A percentile compares a stretch with the other conserved stretches of the same genome.
Conservation (phyloP, 1,284 basidiomycete genomes). For the Lentinula novae-zelandiae region DNA sequence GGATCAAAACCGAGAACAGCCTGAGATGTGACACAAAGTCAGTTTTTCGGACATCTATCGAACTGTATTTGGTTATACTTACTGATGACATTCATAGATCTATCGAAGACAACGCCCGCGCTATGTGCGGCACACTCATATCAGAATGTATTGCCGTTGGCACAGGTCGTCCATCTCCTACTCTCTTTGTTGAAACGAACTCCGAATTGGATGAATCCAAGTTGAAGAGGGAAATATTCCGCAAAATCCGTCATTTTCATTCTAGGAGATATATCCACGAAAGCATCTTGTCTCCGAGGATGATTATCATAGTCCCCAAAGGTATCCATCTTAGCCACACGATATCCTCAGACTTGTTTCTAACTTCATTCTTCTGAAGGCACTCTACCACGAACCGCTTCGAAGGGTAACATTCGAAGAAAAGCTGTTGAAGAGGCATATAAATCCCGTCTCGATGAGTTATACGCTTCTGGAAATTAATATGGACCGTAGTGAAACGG, state of each 20-base stretch:
- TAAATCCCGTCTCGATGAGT: conserved; percentile 46
- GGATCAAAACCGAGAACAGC: conserved; percentile 59
- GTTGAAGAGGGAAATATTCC: conserved; percentile 61
- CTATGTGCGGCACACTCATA: conserved; percentile 51
- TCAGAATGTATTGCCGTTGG: conserved; percentile 65
- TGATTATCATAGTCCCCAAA: conserved; percentile 57
- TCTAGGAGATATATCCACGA: conserved; percentile 65
- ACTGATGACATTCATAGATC: conserved; percentile 31
- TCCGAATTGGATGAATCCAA: conserved; percentile 45
- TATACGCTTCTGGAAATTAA: conserved; percentile 32
- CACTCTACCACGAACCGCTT: conserved; percentile 62
- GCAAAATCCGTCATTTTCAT: conserved; percentile 63
- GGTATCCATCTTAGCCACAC: conserved; percentile 26
- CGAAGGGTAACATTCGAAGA: conserved; percentile 71
- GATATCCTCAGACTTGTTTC: background rate
- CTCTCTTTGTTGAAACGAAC: conserved; percentile 56
- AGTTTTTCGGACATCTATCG: conserved; percentile 13
- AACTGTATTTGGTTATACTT: background rate
- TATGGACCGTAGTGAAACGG: background rate
- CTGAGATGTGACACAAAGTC: conserved; percentile 56
- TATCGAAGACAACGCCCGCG: conserved; percentile 64
- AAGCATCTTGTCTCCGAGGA: conserved; percentile 53
- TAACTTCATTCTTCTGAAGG: conserved; percentile 55
- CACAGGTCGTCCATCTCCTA: conserved; percentile 58
- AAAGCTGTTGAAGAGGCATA: conserved; percentile 61